phyloP scores from a whole-genome alignment of 2,329 filamentous ascomycete genomes.

The Aspergillus quadrilineatus region DNA sequence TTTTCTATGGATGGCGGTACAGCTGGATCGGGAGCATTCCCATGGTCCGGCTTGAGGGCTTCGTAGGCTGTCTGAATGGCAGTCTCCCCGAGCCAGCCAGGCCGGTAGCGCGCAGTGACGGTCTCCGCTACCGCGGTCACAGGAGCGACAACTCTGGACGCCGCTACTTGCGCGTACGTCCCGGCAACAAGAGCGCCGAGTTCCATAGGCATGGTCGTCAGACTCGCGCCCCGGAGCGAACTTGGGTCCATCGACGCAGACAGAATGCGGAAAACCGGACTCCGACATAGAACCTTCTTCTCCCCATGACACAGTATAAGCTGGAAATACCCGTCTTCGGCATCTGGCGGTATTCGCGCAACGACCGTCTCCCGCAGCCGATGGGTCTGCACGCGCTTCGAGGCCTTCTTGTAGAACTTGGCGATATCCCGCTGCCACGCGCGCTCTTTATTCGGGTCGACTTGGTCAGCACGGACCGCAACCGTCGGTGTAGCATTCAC shows the following conservation, averaged over 20 bases:
- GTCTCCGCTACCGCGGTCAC: constrained; percentile 28
- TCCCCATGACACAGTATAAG: constrained; percentile 62
- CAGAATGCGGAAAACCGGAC: constrained; percentile 67
- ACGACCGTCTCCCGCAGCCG: constrained; percentile 62
- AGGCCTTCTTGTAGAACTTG: constrained; percentile 60
- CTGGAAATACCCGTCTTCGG: constrained; percentile 67
- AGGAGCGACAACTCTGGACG: constrained; percentile 24
- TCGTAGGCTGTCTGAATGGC: constrained; percentile 36
- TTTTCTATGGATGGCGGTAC: constrained; percentile 20
- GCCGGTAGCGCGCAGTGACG: constrained; percentile 28
- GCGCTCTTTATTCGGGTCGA: constrained; percentile 60
- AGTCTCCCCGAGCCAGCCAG: constrained; percentile 30
- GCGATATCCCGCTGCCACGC: constrained; percentile 67
- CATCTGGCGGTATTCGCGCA: constrained; percentile 62
- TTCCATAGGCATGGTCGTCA: constrained; percentile 65
- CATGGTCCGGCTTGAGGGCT: constrained; percentile 26
- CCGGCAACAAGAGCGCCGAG: constrained; percentile 52
- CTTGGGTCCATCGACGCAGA: constrained; percentile 63
- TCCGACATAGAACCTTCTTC: constrained; percentile 62
- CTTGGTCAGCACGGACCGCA: constrained; percentile 48
- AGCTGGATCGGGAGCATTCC: constrained; percentile 10
- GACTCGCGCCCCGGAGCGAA: constrained; percentile 63
- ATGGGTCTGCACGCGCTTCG: constrained; percentile 51
- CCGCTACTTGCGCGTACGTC: constrained; percentile 43
- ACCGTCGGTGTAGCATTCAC: constrained; percentile 65